Evolutionary conservation across 176 grass and related monocot species (phyloP).

Genomic region (Oryza officinalis): DNA sequence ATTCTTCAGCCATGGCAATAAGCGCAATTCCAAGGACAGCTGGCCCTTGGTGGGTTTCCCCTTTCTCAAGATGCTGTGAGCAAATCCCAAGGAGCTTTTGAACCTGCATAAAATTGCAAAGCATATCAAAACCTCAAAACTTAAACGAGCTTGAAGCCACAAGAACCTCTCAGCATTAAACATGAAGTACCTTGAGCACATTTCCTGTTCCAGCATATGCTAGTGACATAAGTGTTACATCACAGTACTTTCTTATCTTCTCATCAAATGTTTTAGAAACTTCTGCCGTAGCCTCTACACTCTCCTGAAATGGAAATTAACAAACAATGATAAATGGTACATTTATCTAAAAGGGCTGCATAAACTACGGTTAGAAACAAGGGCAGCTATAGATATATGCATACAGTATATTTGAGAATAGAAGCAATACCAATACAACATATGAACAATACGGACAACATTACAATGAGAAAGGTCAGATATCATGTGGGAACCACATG

Average conservation of each 20-base stretch:
- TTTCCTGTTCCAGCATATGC: slow-evolving; percentile 99
- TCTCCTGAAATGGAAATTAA: slow-evolving; percentile 64
- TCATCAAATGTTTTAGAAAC: slow-evolving; percentile 98
- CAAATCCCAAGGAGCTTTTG: slow-evolving; percentile 91
- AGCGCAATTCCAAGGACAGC: slow-evolving; percentile 99
- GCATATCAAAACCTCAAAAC: not conserved
- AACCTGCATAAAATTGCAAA: slow-evolving; percentile 54
- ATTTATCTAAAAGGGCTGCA: slow-evolving; percentile 5
- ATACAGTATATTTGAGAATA: slow-evolving; percentile 20
- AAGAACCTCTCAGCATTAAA: slow-evolving; percentile 15
- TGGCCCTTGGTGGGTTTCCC: slow-evolving; percentile 92
- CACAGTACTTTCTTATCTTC: slow-evolving; percentile 98
- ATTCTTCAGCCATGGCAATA: slow-evolving; percentile 96
- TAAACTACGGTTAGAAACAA: not conserved
- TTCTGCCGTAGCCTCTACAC: slow-evolving; percentile 83
- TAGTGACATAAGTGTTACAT: slow-evolving; percentile 91
- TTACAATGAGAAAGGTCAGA: not conserved
- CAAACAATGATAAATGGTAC: not conserved
- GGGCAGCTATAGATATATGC: not conserved
- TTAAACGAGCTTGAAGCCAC: not conserved
- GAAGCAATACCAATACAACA: not conserved
- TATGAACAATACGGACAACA: not conserved
- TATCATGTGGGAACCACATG: not conserved
- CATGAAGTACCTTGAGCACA: slow-evolving; percentile 79
- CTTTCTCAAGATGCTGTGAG: slow-evolving; percentile 93